Base-by-base conservation (phyloP, 148 eudicot genomes). In the Drosera capensis region DNA sequence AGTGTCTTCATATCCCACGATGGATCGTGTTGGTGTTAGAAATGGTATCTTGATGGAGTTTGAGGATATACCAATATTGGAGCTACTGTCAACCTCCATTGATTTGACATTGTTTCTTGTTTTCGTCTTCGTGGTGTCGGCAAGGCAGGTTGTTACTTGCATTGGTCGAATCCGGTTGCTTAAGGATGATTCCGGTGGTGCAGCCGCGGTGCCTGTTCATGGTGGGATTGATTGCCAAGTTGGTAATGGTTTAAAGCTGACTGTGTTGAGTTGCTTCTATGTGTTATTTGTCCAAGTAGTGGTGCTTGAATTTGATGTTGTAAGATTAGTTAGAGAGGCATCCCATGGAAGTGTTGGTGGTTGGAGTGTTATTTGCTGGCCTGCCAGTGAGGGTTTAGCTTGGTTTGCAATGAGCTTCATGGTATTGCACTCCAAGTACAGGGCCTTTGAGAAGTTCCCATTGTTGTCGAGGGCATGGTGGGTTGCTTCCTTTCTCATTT, bases 51-150 rank as follows among this genome's bases (percentile, higher is more conserved):
- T 57, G 25, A 48, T 35, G 28, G 52, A 57, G 34, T 67, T 78
- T 55, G 56, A 54, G 40, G 73, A 62, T 30, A 52, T 82, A 47
- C 69, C 81, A 20, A 42, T 55, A 22, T 71, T 84, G 65, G 95
- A 84, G 44, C 58, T 74, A 31, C 55, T 76, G 25, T 74, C 82
- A 47, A 49, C 70, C 40, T 80, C 82, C 77, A 62, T 74, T 46
- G 80, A 80, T 66, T 60, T 74, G 65, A 80, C 82, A 47, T 55
- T 84, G 53, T 39, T 84, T 43, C 65, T 80, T 30, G 73, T 72
- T 14, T 70, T 74, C 14, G 57, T 84, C 36, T 77, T 71, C 22
- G 53, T 84, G 18, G 55, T 80, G n/a, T 84, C 95, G 2, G 82
- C 73, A 0, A 68, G 74, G 41, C 85, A 63, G 37, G 59, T 84